These are phyloP conservation scores for Arachis stenosperma DNA, from an alignment of 306 rosid genomes.

Conservation along the genomic window DNA sequence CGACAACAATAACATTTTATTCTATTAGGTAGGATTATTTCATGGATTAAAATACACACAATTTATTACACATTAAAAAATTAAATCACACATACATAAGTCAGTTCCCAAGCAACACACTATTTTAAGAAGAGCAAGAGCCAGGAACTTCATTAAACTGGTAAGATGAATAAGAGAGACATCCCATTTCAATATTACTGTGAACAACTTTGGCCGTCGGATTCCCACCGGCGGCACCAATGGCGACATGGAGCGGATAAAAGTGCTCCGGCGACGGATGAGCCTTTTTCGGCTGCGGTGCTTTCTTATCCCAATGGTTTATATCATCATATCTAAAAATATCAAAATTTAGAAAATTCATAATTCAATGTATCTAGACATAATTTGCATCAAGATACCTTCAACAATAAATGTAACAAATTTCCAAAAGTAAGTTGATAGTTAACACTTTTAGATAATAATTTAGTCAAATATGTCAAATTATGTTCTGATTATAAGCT, in stretches of 20 bases:
- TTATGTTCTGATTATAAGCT: background rate
- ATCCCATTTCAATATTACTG: slow-evolving; percentile 58
- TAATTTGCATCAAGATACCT: background rate
- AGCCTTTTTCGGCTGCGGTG: slow-evolving; percentile 73
- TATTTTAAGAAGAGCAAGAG: slow-evolving; percentile 13
- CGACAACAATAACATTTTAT: too few species aligned
- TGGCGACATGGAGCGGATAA: slow-evolving; percentile 78
- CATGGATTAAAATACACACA: too few species aligned
- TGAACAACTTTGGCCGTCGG: slow-evolving; percentile 69
- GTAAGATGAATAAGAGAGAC: slow-evolving; percentile 80
- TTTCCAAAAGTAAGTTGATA: too few species aligned
- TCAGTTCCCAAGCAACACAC: too few species aligned
- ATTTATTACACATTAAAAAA: too few species aligned
- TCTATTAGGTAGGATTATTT: too few species aligned
- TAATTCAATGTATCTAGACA: slow-evolving; percentile 27
- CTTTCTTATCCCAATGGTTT: slow-evolving; percentile 63
- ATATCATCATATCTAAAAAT: slow-evolving; percentile 69
- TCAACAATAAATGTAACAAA: too few species aligned
- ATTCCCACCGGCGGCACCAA: slow-evolving; percentile 75
- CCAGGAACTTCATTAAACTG: slow-evolving; percentile 54
- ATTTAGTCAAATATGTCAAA: background rate
- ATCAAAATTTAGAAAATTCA: slow-evolving; percentile 23
- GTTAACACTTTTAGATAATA: too few species aligned
- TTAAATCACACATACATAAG: too few species aligned
- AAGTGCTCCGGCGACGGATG: slow-evolving; percentile 85